Evolutionary conservation across 768 basidiomycete species (phyloP), one percentile per base, ranked within the genome.

Genomic region (Suillus subaureus): DNA sequence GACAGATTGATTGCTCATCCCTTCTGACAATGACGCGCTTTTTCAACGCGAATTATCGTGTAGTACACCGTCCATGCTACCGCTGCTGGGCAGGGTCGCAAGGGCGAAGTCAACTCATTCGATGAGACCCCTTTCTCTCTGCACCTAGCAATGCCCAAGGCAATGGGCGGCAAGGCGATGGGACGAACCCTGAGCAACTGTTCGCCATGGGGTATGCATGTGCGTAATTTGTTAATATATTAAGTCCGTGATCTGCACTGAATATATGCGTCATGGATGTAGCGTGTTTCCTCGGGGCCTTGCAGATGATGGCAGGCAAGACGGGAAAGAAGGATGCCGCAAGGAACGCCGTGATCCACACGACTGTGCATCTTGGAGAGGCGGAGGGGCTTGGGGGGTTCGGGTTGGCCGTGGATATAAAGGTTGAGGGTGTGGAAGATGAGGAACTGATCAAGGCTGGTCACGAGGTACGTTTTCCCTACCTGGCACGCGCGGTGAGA

Each of bases 231-330:
- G 35, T 54, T 39, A n/a, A n/a, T n/a, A 60, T 16, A 6, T 40
- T 5, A 8, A 26, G 35, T 13, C 15, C 7, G 12, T 18, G 12
- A 31, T 57, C 21, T 47, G 62, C 39, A 63, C 42, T 61, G 31
- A 61, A 18, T 49, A 42, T 39, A 43, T 28, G 43, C 26, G 52
- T 9, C 60, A 51, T 23, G 47, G 21, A 18, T 58, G 16, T 63
- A 91, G 91, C 89, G 4, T 93, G 91, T 71, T 84, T 92, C 73
- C 81, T 92, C 0, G 87, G 89, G 6, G 92, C 91, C 1, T 74
- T 92, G 62, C 90, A 91, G 72, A 71, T 84, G 49, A 78, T 84
- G 39, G 89, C 90, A 0, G 78, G 80, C 26, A 76, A 81, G 26
- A 70, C 80, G 68, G 88, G 88, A 23, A 88, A 87, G 75, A 73